phyloP scores from a whole-genome alignment of 495 filamentous ascomycete species.

The Penicillium robsamsonii region DNA sequence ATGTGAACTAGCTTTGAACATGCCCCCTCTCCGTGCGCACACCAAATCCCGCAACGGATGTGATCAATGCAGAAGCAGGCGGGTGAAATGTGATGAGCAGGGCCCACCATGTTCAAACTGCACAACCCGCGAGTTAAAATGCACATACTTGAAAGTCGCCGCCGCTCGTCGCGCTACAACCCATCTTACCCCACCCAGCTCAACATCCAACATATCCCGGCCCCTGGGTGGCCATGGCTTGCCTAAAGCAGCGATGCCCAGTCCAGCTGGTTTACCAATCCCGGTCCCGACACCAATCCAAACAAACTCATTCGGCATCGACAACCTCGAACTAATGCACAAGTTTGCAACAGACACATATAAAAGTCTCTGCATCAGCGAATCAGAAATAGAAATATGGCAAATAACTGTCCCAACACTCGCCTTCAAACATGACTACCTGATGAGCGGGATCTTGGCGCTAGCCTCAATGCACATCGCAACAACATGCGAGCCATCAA shows the following conservation, averaged over 20 bases:
- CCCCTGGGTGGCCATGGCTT: neutral
- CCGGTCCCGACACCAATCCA: neutral
- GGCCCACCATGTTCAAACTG: slow-evolving; percentile 40
- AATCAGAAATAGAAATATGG: slow-evolving; percentile 26
- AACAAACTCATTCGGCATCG: slow-evolving; percentile 11
- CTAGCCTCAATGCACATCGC: slow-evolving; percentile 53
- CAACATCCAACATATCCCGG: neutral
- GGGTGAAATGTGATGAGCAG: slow-evolving; percentile 49
- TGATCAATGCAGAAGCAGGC: slow-evolving; percentile 52
- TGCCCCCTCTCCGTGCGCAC: slow-evolving; percentile 41
- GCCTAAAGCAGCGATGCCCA: neutral
- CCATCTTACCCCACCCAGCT: neutral
- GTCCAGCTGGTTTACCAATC: neutral
- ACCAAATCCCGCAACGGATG: slow-evolving; percentile 58
- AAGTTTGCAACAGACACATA: slow-evolving; percentile 27
- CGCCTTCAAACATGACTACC: slow-evolving; percentile 44
- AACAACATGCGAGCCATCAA: slow-evolving; percentile 20
- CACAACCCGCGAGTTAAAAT: slow-evolving; percentile 29
- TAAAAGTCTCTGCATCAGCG: slow-evolving; percentile 22
- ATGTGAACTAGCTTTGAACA: slow-evolving; percentile 10
- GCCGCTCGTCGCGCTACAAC: slow-evolving; percentile 2
- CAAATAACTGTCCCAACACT: slow-evolving; percentile 39
- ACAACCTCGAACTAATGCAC: slow-evolving; percentile 29
- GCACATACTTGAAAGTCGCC: slow-evolving; percentile 30
- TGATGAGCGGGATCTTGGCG: slow-evolving; percentile 52